phyloP scores from a whole-genome alignment of 1,284 basidiomycete genomes.

The Pseudozyma pruni region DNA sequence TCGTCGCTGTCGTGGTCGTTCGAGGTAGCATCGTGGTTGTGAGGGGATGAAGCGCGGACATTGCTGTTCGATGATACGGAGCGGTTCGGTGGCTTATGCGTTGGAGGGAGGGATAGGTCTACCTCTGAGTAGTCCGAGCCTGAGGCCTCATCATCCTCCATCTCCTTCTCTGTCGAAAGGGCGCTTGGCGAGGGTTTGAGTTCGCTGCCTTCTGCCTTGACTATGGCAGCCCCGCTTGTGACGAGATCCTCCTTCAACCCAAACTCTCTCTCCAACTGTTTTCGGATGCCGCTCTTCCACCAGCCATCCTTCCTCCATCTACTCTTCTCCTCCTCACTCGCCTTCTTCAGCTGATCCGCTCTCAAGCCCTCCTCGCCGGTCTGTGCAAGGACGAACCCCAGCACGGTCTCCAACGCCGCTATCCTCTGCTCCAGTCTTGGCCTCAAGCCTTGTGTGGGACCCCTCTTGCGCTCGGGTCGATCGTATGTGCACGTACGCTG shows the following conservation, averaged over 20 bases:
- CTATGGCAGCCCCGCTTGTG: background rate
- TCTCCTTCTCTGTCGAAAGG: background rate
- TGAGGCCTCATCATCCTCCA: background rate
- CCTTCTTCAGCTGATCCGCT: background rate
- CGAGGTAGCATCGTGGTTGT: background rate
- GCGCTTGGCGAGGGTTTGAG: background rate
- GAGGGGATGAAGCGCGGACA: background rate
- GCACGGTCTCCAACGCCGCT: constrained; percentile 19
- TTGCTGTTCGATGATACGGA: background rate
- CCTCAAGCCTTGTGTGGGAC: constrained; percentile 37
- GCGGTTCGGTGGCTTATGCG: constrained; percentile 9
- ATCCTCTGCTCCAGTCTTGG: constrained; percentile 33
- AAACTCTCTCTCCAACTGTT: background rate
- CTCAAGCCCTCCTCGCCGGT: background rate
- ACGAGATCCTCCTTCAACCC: constrained; percentile 17
- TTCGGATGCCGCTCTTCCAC: constrained; percentile 3
- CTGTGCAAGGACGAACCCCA: constrained; percentile 20
- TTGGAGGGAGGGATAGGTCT: constrained; percentile 25
- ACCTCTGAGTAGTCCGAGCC: constrained; percentile 20
- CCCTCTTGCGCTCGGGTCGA: constrained; percentile 43
- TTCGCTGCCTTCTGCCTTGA: background rate
- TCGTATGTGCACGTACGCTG: constrained; percentile 30
- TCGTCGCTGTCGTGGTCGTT: background rate
- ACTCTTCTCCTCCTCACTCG: background rate
- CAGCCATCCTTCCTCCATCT: constrained; percentile 9